Evolutionary conservation across 225 moss, liverwort and hornwort species (phyloP).

Genomic region (Bryum argenteum): DNA sequence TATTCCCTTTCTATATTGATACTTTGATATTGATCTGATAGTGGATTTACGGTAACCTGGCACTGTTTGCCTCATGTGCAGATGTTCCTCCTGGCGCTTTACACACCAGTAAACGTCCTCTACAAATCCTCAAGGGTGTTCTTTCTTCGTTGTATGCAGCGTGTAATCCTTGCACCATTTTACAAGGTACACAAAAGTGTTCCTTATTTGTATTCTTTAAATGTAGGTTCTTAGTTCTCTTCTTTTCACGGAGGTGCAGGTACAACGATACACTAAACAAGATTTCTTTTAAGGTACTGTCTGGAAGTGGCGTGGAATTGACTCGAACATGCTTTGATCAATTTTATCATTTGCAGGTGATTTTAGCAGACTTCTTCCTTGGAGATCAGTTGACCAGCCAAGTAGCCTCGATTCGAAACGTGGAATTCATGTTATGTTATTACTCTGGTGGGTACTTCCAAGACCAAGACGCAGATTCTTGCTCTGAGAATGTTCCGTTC

Average conservation of each 20-base stretch:
- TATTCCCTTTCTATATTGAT: not conserved
- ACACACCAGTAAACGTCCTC: slow-evolving; percentile 64
- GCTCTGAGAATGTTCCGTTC: slow-evolving; percentile 51
- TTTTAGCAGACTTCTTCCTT: slow-evolving; percentile 87
- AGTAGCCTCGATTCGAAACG: slow-evolving; percentile 71
- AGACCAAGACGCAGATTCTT: slow-evolving; percentile 49
- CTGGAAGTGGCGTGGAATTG: not conserved
- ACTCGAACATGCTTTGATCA: not conserved
- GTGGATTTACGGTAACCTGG: not conserved
- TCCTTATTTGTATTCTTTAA: not conserved
- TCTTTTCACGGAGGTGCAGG: slow-evolving; percentile 1
- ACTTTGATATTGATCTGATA: no score
- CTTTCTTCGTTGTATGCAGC: slow-evolving; percentile 71
- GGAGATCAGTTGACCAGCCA: slow-evolving; percentile 97
- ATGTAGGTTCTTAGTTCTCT: slow-evolving; percentile 11
- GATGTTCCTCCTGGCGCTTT: slow-evolving; percentile 63
- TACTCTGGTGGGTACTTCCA: slow-evolving; percentile 77
- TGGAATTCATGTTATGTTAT: slow-evolving; percentile 83
- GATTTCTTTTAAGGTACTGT: not conserved
- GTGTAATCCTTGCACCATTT: slow-evolving; percentile 64
- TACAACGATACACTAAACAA: slow-evolving; percentile 11
- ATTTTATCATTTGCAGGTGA: slow-evolving; percentile 56
- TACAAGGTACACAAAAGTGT: slow-evolving; percentile 66
- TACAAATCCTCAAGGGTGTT: slow-evolving; percentile 77
- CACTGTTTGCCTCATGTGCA: slow-evolving; percentile 42